These are phyloP conservation scores for Nissolia schottii DNA, from an alignment of 306 rosid genomes.

Conservation along the genomic window DNA sequence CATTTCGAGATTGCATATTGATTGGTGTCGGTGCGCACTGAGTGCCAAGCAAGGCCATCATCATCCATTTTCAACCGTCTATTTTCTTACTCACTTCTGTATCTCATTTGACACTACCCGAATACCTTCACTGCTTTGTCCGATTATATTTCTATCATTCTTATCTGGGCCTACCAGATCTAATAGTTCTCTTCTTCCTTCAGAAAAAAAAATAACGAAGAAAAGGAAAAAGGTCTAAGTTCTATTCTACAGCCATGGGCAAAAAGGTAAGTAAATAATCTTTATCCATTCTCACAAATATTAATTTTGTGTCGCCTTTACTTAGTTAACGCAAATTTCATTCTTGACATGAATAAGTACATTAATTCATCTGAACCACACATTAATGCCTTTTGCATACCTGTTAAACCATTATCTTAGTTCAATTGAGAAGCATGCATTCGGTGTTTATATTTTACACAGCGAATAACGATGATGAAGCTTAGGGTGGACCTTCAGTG, in stretches of 20 bases:
- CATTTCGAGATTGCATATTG: background rate
- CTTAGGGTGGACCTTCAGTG: slow-evolving; percentile 71
- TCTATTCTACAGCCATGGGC: too few species aligned
- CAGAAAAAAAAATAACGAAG: too few species aligned
- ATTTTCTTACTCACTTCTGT: background rate
- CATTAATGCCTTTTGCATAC: background rate
- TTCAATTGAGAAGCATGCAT: background rate
- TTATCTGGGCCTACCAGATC: too few species aligned
- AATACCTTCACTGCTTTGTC: background rate
- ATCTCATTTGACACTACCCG: background rate
- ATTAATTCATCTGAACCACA: background rate
- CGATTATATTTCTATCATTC: background rate
- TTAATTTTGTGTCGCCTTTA: too few species aligned
- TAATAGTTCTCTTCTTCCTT: too few species aligned
- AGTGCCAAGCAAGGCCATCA: background rate
- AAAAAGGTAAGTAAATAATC: too few species aligned
- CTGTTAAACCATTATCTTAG: background rate
- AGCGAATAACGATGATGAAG: slow-evolving; percentile 33
- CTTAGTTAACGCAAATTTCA: too few species aligned
- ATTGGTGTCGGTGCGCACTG: background rate
- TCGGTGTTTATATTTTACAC: background rate
- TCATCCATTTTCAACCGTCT: background rate
- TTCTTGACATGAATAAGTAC: background rate
- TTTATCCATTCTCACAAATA: too few species aligned
- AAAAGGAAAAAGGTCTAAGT: too few species aligned